Conservation (phyloP, 2,329 filamentous ascomycete species). For the Hymenotorrendiella dingleyae region DNA sequence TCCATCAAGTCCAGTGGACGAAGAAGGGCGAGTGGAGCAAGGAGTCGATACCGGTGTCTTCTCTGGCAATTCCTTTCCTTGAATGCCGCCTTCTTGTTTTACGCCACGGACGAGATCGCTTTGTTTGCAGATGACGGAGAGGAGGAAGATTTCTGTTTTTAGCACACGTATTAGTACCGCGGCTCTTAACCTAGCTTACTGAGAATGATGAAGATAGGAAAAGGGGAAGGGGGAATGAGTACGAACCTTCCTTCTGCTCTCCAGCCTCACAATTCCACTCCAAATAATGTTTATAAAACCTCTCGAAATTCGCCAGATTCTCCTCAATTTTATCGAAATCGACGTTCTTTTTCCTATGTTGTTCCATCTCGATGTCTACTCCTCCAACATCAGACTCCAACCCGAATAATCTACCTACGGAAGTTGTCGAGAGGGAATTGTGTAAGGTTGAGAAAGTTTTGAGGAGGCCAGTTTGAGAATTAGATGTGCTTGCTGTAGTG, state of each 20-base stretch:
- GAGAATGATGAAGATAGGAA: neutral
- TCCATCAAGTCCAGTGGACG: too few relatives aligned
- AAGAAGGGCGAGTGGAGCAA: neutral
- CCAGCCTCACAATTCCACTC: neutral
- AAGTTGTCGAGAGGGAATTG: neutral
- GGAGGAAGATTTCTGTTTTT: conserved; percentile 14
- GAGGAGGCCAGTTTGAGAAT: too few relatives aligned
- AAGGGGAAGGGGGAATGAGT: neutral
- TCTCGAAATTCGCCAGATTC: conserved; percentile 13
- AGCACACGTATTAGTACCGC: too few relatives aligned
- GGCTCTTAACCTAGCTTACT: too few relatives aligned
- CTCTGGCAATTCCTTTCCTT: neutral
- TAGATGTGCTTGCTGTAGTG: too few relatives aligned
- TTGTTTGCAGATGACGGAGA: conserved; percentile 14
- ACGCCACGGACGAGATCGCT: conserved; percentile 8
- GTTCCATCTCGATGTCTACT: neutral
- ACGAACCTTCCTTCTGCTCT: conserved; percentile 1
- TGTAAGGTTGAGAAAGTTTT: too few relatives aligned
- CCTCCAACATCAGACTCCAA: too few relatives aligned
- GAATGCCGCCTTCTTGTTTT: neutral
- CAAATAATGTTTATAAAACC: conserved; percentile 11
- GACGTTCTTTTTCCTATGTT: neutral
- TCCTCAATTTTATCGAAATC: conserved; percentile 14
- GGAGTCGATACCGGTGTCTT: neutral
- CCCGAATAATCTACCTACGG: neutral